Conservation (phyloP, 2,329 filamentous ascomycete species). For the Colletotrichum horii region DNA sequence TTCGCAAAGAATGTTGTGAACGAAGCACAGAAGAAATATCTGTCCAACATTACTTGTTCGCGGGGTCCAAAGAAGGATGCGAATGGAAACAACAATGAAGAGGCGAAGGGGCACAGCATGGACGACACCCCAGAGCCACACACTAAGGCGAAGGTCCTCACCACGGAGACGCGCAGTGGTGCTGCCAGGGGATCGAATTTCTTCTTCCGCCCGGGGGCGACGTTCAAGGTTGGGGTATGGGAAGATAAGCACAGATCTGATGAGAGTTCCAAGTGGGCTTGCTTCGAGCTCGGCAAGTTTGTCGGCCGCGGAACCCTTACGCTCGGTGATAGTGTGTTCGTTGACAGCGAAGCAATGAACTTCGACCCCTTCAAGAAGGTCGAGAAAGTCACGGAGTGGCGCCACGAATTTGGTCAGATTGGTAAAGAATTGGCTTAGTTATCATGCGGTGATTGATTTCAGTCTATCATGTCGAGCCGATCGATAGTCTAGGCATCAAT, state of each 20-base stretch:
- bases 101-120: neutral
- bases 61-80: neutral
- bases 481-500: neutral
- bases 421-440: conserved; percentile 16
- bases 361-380: conserved; percentile 35
- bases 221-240: conserved; percentile 34
- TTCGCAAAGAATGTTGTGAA: neutral
- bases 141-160: neutral
- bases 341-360: conserved; percentile 37
- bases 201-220: conserved; percentile 34
- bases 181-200: conserved; percentile 26
- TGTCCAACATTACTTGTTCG: neutral
- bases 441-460: neutral
- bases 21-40: neutral
- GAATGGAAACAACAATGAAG: neutral
- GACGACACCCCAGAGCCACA: neutral
- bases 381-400: conserved; percentile 32
- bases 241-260: conserved; percentile 26
- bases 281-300: conserved; percentile 21
- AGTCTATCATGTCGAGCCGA: neutral
- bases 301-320: conserved; percentile 26
- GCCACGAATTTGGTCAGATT: conserved; percentile 33
- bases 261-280: conserved; percentile 22
- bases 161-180: conserved; percentile 25
- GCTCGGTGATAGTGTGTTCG: conserved; percentile 30